These are phyloP conservation scores for Xylariaceae sp. DNA, from an alignment of 2,329 filamentous ascomycete species.

Conservation along the genomic window DNA sequence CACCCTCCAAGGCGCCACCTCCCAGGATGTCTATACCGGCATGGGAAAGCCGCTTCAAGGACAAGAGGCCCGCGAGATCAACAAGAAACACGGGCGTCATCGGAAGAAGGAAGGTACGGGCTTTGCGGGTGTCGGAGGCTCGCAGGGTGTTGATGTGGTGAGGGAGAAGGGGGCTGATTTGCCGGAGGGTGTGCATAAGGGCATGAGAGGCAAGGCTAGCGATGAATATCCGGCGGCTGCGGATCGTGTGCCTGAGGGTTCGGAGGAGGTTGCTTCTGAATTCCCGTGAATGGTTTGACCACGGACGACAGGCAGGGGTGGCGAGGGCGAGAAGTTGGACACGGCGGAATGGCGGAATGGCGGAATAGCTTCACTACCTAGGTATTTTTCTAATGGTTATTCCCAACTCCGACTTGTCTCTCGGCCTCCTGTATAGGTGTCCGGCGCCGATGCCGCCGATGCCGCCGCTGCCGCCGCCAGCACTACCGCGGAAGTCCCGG, in stretches of 20 bases:
- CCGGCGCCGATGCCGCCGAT: no score
- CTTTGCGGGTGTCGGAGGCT: conserved; percentile 36
- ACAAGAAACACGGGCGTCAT: conserved; percentile 31
- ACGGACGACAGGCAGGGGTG: no score
- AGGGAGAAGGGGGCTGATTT: conserved; percentile 29
- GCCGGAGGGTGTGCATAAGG: conserved; percentile 30
- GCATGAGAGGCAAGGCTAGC: conserved; percentile 22
- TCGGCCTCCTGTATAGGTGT: no score
- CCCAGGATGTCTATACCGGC: conserved; percentile 39
- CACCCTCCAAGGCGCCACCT: conserved; percentile 41
- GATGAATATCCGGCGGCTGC: conserved; percentile 25
- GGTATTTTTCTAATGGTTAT: no score
- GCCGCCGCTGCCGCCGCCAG: no score
- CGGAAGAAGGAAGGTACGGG: conserved; percentile 36
- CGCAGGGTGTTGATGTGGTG: conserved; percentile 24
- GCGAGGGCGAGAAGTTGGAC: no score
- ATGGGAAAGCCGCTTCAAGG: conserved; percentile 41
- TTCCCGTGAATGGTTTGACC: background rate
- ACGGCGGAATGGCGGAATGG: no score
- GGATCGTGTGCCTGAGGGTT: conserved; percentile 23
- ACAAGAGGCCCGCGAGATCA: conserved; percentile 38
- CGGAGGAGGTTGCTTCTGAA: conserved; percentile 27
- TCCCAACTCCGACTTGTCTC: no score
- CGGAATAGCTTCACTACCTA: no score
- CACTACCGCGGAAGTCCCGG: no score